phyloP scores from a whole-genome alignment of 2,329 filamentous ascomycete species.

The Scytalidium sp. region DNA sequence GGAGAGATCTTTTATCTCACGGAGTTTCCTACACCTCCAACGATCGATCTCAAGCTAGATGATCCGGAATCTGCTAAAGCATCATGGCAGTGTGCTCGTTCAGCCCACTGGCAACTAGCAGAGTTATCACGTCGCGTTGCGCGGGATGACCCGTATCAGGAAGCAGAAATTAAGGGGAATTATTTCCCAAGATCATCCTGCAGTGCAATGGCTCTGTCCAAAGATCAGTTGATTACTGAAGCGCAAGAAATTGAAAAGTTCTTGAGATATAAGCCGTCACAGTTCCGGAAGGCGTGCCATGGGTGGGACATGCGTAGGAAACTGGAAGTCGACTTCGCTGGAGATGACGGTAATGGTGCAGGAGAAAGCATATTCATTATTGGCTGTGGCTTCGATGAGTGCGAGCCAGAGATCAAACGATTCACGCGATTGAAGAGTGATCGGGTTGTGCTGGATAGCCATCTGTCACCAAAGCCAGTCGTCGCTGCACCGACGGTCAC shows the following conservation, averaged over 20 bases:
- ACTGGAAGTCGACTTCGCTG: constrained; percentile 85
- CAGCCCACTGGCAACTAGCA: constrained; percentile 76
- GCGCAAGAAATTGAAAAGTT: constrained; percentile 80
- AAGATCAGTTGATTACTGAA: constrained; percentile 70
- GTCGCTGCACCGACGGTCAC: constrained; percentile 15
- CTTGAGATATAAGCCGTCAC: constrained; percentile 66
- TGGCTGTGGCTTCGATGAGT: constrained; percentile 52
- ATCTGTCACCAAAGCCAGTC: constrained; percentile 25
- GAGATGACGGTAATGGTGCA: constrained; percentile 70
- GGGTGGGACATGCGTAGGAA: constrained; percentile 91
- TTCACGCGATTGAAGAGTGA: constrained; percentile 50
- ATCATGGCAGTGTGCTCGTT: constrained; percentile 79
- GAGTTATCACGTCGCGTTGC: constrained; percentile 74
- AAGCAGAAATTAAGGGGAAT: constrained; percentile 64
- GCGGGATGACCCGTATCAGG: constrained; percentile 69
- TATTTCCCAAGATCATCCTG: constrained; percentile 81
- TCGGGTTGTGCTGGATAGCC: constrained; percentile 25
- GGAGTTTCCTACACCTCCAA: constrained; percentile 59
- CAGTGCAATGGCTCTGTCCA: constrained; percentile 66
- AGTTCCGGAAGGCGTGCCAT: constrained; percentile 75
- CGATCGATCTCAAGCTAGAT: constrained; percentile 38
- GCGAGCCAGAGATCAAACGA: constrained; percentile 47
- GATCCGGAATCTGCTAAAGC: constrained; percentile 58
- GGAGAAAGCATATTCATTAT: constrained; percentile 78
- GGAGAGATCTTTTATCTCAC: constrained; percentile 87